Conservation (phyloP, 2,329 filamentous ascomycete species). For the Epichloe hybrida region DNA sequence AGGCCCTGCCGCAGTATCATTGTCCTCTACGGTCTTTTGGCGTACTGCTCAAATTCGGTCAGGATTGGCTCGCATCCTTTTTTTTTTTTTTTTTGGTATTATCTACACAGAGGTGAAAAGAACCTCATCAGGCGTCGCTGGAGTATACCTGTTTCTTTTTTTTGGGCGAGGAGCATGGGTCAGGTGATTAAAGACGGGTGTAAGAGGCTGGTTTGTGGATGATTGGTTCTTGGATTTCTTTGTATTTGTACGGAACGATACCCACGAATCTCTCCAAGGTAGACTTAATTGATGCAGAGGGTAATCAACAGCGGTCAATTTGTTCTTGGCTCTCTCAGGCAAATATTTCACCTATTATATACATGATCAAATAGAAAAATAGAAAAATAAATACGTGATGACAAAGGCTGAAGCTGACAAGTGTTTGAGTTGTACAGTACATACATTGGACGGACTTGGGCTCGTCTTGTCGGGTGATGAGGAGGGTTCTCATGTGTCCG, state of each 20-base stretch:
- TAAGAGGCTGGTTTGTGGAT: not conserved
- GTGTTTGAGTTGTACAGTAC: too few species aligned
- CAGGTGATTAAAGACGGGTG: not conserved
- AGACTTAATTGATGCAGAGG: not conserved
- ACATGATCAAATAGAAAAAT: too few species aligned
- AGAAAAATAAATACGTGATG: too few species aligned
- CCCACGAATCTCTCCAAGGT: conserved; percentile 3
- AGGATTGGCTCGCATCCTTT: not conserved
- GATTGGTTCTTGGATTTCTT: not conserved
- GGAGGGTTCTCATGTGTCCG: too few species aligned
- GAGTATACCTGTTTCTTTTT: not conserved
- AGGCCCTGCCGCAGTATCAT: not conserved
- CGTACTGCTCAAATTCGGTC: not conserved
- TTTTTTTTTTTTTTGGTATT: not conserved
- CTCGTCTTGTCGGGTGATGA: too few species aligned
- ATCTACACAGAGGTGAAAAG: not conserved
- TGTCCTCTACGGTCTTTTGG: not conserved
- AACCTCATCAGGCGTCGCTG: conserved; percentile 2
- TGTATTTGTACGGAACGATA: conserved; percentile 7
- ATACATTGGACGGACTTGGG: too few species aligned
- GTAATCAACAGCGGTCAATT: not conserved
- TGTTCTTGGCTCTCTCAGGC: too few species aligned
- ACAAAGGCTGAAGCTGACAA: too few species aligned
- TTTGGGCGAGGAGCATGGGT: not conserved
- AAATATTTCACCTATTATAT: too few species aligned